These are phyloP conservation scores for Lineolata rhizophorae DNA, from an alignment of 495 filamentous ascomycete genomes.

Conservation along the genomic window DNA sequence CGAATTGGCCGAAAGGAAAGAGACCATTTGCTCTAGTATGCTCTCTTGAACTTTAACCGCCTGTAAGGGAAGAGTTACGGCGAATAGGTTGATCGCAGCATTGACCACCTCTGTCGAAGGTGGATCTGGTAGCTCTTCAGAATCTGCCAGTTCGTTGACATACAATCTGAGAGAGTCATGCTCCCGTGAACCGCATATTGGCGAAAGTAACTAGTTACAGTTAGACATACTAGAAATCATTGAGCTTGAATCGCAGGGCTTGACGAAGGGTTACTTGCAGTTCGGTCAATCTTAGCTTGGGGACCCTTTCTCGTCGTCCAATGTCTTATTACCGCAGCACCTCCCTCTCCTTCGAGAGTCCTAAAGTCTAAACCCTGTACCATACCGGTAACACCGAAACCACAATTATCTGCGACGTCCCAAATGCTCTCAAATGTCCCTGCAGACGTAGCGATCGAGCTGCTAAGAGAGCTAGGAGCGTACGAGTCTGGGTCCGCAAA, in stretches of 20 bases:
- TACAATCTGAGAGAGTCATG: conserved; percentile 78
- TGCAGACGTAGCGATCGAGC: conserved; percentile 79
- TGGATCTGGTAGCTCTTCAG: conserved; percentile 46
- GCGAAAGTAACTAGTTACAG: conserved; percentile 48
- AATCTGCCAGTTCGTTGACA: conserved; percentile 27
- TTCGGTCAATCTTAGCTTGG: conserved; percentile 48
- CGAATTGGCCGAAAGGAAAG: conserved; percentile 53
- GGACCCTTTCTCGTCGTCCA: conserved; percentile 40
- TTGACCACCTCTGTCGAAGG: conserved; percentile 87
- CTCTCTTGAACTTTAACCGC: conserved; percentile 85
- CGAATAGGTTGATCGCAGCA: conserved; percentile 78
- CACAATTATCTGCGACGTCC: conserved; percentile 87
- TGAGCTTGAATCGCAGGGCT: no score
- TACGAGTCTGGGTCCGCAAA: conserved; percentile 88
- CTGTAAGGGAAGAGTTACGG: conserved; percentile 70
- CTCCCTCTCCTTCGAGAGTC: conserved; percentile 47
- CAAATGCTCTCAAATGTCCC: conserved; percentile 81
- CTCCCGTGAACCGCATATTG: conserved; percentile 64
- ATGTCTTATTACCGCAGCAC: conserved; percentile 28
- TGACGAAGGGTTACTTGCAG: no score
- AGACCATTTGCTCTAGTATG: conserved; percentile 77
- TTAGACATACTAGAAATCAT: no score
- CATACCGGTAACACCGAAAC: conserved; percentile 77
- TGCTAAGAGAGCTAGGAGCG: conserved; percentile 63
- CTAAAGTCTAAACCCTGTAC: conserved; percentile 54